A percentile compares a stretch with the other conserved stretches of the same genome.
Conservation (phyloP, 2,329 filamentous ascomycete genomes). For the Penicillium sp. region DNA sequence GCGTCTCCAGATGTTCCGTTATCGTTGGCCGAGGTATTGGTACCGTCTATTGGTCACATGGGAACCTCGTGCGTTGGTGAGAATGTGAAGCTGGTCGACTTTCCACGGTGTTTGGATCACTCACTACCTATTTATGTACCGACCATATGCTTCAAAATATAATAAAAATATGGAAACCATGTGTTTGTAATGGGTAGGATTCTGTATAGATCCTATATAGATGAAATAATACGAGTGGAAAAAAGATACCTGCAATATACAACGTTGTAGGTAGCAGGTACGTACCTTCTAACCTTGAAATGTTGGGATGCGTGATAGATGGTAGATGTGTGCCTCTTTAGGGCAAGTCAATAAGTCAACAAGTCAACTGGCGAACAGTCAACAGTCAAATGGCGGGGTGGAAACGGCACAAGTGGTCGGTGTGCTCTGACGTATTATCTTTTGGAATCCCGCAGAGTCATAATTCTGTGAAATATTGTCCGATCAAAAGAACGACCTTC, state of each 20-base stretch:
- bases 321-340: background rate
- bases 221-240: background rate
- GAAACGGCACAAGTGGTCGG: slow-evolving; percentile 26
- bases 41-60: background rate
- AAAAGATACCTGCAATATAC: background rate
- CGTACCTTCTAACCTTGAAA: background rate
- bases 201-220: background rate
- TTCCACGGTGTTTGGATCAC: background rate
- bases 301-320: background rate
- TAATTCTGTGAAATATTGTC: slow-evolving; percentile 31
- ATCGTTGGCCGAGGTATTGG: background rate
- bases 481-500: slow-evolving; percentile 15
- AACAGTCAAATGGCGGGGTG: slow-evolving; percentile 16
- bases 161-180: background rate
- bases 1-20: background rate
- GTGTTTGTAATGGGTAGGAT: no score
- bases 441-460: slow-evolving; percentile 33
- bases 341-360: background rate
- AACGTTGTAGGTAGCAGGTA: background rate
- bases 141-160: background rate
- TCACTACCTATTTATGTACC: background rate
- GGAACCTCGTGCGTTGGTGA: background rate
- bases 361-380: background rate
- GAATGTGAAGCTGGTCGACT: background rate
- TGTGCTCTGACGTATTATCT: slow-evolving; percentile 25